These are phyloP conservation scores for Remersonia thermophila DNA, from an alignment of 2,329 filamentous ascomycete genomes.

Conservation along the genomic window DNA sequence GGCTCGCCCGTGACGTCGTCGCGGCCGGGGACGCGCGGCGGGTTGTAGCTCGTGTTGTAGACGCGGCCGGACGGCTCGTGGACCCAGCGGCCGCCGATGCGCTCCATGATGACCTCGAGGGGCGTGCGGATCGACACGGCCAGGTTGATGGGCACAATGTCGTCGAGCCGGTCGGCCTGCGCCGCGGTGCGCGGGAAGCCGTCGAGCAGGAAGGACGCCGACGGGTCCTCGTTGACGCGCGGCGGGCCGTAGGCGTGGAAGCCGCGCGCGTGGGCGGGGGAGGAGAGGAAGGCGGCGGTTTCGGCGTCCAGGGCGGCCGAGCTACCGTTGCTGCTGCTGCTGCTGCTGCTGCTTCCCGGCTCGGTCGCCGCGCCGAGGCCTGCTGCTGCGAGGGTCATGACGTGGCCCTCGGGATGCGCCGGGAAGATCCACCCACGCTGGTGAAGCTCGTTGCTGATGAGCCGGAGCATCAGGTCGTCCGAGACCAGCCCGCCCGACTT, in stretches of 20 bases:
- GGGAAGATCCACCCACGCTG: conserved; percentile 69
- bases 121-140: conserved; percentile 82
- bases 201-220: conserved; percentile 87
- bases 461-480: conserved; percentile 78
- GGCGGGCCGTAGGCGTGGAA: conserved; percentile 27
- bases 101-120: conserved; percentile 71
- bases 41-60: conserved; percentile 91
- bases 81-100: conserved; percentile 86
- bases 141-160: conserved; percentile 84
- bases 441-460: conserved; percentile 82
- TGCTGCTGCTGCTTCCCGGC: no score
- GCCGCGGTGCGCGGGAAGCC: conserved; percentile 82
- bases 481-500: conserved; percentile 80
- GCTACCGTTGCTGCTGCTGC: conserved; percentile 17
- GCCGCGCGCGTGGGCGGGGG: conserved; percentile 27
- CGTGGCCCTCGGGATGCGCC: conserved; percentile 27
- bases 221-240: conserved; percentile 52
- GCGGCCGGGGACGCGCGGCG: conserved; percentile 63
- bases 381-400: conserved; percentile 40
- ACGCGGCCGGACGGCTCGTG: conserved; percentile 83
- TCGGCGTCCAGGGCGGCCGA: conserved; percentile 24
- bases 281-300: conserved; percentile 30
- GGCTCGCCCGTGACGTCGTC: conserved; percentile 88
- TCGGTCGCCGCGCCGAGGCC: conserved; percentile 21
- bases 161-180: conserved; percentile 68